Evolutionary conservation across 371 early-diverging fungal species (phyloP).

Genomic region (Mucor saturninus): DNA sequence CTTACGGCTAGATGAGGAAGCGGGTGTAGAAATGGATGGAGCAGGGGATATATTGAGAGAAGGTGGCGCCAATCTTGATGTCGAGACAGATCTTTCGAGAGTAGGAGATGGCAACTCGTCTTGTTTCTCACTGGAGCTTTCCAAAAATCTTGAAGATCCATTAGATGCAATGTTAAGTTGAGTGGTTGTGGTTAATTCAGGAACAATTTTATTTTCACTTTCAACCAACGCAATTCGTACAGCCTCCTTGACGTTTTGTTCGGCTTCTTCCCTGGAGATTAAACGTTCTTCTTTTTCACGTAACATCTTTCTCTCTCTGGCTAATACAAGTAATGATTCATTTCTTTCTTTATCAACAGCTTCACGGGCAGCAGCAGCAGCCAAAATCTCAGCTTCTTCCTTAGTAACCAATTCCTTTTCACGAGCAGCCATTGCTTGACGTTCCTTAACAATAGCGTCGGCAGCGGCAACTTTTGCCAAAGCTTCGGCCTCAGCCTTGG

Average conservation of each 20-base stretch:
- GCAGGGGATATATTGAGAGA: slow-evolving; percentile 28
- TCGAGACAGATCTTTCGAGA: slow-evolving; percentile 34
- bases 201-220: background rate
- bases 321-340: slow-evolving; percentile 11
- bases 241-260: slow-evolving; percentile 15
- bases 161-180: background rate
- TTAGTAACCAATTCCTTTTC: slow-evolving; percentile 27
- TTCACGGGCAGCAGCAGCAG: slow-evolving; percentile 21
- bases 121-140: background rate
- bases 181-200: background rate
- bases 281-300: slow-evolving; percentile 28
- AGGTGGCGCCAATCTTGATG: slow-evolving; percentile 31
- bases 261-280: slow-evolving; percentile 24
- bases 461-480: slow-evolving; percentile 33
- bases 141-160: background rate
- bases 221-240: slow-evolving; percentile 20
- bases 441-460: slow-evolving; percentile 37
- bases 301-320: slow-evolving; percentile 26
- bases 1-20: slow-evolving; percentile 16
- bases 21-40: slow-evolving; percentile 37
- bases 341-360: slow-evolving; percentile 24
- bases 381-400: slow-evolving; percentile 27
- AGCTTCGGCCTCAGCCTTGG: slow-evolving; percentile 30
- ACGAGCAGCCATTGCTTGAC: slow-evolving; percentile 32
- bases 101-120: background rate